Conservation (phyloP, 2,329 filamentous ascomycete genomes). For the Pseudopyrenochaeta lycopersici region DNA sequence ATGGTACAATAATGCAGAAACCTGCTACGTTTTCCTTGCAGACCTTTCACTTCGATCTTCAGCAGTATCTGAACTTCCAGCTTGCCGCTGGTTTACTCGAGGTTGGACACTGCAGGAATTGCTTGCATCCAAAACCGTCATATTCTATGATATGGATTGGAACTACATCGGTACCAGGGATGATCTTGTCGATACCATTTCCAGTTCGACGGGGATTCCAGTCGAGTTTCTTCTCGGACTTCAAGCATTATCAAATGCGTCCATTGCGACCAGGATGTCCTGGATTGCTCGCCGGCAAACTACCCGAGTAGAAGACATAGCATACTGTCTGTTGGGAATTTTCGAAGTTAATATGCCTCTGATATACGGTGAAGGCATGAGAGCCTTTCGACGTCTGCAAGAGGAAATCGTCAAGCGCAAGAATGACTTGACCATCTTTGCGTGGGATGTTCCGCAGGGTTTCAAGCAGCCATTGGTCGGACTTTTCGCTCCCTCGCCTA, state of each 20-base stretch:
- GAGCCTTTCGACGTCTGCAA: background rate
- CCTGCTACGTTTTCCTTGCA: constrained; percentile 20
- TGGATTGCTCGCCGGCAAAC: constrained; percentile 26
- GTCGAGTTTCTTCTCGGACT: background rate
- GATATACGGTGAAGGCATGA: background rate
- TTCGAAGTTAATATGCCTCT: constrained; percentile 23
- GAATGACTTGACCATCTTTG: no score
- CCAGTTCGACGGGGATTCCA: background rate
- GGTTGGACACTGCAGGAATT: background rate
- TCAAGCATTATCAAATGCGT: background rate
- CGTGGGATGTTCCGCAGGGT: no score
- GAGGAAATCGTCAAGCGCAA: background rate
- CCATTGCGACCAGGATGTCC: constrained; percentile 6
- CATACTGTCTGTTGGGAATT: constrained; percentile 23
- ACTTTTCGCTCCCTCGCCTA: no score
- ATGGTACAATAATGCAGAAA: constrained; percentile 17
- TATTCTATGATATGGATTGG: background rate
- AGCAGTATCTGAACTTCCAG: background rate
- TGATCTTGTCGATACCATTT: no score
- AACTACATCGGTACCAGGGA: background rate
- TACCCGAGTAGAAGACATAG: constrained; percentile 19
- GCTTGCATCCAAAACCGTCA: background rate
- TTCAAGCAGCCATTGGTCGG: no score
- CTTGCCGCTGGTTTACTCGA: background rate
- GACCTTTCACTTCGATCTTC: constrained; percentile 6